phyloP scores from a whole-genome alignment of 208 protist genomes.

The Tetramitus jugosus region DNA sequence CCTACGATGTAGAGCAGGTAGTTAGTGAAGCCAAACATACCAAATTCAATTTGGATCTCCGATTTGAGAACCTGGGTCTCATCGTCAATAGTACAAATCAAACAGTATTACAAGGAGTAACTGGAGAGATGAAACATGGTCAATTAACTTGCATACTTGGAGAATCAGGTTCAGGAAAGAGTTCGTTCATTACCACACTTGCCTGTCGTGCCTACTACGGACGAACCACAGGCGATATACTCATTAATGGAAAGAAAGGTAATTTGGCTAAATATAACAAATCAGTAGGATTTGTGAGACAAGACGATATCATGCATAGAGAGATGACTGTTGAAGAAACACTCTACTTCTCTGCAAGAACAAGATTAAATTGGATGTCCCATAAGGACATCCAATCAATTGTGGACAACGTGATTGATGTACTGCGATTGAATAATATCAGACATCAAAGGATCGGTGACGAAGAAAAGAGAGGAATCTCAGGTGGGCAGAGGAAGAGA shows the following conservation, averaged over 20 bases:
- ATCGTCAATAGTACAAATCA: neutral
- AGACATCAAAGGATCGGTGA: slow-evolving; percentile 20
- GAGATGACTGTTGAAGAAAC: slow-evolving; percentile 23
- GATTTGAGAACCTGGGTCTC: slow-evolving; percentile 7
- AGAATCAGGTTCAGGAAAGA: neutral
- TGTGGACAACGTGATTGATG: slow-evolving; percentile 15
- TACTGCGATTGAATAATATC: slow-evolving; percentile 2
- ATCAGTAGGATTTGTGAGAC: slow-evolving; percentile 33
- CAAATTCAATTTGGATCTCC: slow-evolving; percentile 9
- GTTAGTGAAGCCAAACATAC: neutral
- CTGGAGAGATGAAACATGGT: slow-evolving; percentile 10
- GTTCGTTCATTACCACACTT: slow-evolving; percentile 18
- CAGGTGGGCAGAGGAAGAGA: slow-evolving; percentile 73
- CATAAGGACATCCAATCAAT: neutral
- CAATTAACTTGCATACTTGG: slow-evolving; percentile 13
- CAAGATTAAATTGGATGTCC: neutral
- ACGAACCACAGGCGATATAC: neutral
- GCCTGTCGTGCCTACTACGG: neutral
- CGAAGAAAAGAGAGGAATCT: slow-evolving; percentile 41
- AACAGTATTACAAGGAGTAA: neutral
- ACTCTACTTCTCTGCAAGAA: neutral
- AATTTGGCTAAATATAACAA: neutral
- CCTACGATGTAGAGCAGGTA: too few species aligned
- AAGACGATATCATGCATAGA: slow-evolving; percentile 30
- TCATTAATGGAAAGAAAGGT: slow-evolving; percentile 14